These are phyloP conservation scores for Artemisia annua DNA, from an alignment of 129 eudicot genomes.

Conservation along the genomic window DNA sequence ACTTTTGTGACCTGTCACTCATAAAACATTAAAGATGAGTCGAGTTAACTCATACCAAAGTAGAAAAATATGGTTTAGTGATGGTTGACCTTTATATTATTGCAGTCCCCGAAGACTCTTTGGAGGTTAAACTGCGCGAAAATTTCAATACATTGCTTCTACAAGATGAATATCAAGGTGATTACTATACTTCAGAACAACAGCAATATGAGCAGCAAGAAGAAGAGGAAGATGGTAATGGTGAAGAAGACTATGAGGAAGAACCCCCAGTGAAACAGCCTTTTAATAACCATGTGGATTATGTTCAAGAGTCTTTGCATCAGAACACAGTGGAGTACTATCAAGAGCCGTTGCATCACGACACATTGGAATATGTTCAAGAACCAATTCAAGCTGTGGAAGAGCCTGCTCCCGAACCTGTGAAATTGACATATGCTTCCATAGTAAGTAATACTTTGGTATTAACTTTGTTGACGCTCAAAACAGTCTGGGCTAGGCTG, in stretches of 20 bases:
- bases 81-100: slow-evolving; percentile 1
- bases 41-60: too few relatives aligned
- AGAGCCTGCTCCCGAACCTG: slow-evolving; percentile 65
- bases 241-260: slow-evolving; percentile 44
- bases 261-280: slow-evolving; percentile 52
- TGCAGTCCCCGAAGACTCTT: slow-evolving; percentile 55
- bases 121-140: slow-evolving; percentile 65
- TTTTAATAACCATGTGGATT: slow-evolving; percentile 29
- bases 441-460: slow-evolving; percentile 49
- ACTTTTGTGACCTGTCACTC: background rate
- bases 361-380: slow-evolving; percentile 20
- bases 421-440: slow-evolving; percentile 73
- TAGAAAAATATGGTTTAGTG: background rate
- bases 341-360: slow-evolving; percentile 27
- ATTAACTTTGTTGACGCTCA: background rate
- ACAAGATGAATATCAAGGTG: slow-evolving; percentile 48
- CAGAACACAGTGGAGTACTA: slow-evolving; percentile 19
- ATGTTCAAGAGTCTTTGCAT: slow-evolving; percentile 30
- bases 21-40: background rate
- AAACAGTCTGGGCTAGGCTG: background rate
- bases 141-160: slow-evolving; percentile 55
- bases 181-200: slow-evolving; percentile 53
- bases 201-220: slow-evolving; percentile 41
- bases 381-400: slow-evolving; percentile 38
- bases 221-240: slow-evolving; percentile 41